Evolutionary conservation across 345 rosid genomes (phyloP), one percentile per base, ranked within the genome.

Genomic region (Gossypium raimondii): DNA sequence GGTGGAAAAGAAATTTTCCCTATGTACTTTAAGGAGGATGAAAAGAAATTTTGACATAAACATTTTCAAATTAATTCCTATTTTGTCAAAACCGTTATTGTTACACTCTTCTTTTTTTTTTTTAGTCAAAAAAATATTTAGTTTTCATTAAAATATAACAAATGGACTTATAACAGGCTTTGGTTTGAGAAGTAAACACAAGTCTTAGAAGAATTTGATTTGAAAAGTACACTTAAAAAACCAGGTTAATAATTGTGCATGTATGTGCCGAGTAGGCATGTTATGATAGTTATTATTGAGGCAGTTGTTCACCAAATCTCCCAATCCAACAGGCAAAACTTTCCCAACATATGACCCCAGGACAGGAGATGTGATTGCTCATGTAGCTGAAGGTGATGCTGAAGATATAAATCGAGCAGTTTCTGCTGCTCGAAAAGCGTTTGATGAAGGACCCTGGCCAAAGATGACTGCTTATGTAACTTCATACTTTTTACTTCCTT

Each of bases 361-460:
- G 60, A 89, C 93, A 7, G 98, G 97, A 29, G 92, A 92, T 62
- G 92, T 91, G 73, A 94, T 92, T 84, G 86, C 97, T 50, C 67
- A 89, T 62, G 93, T 94, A 13, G 98, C 98, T 67, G 98, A 94
- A 89, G 98, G 92, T 0, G 98, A 92, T 79, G 86, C 82, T 20
- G 98, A 92, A 85, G 98, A 94, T 82, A 70, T 94, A 62, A 77
- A 94, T 66, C 81, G 90, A n/a, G 98, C 98, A 0, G 98, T 94
- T 17, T 70, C 86, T 78, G 93, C 97, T 85, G 98, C 98, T 79
- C 92, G 98, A 62, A 89, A 87, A 82, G 98, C 98, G 14, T 94
- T 94, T 79, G 98, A 94, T 80, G 91, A 91, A 77, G 98, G 98
- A 81, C 93, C 98, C 22, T 94, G 98, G 98, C 98, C 97, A 4